Percentiles rank a stretch among this genome's conserved stretches.
Conservation (phyloP, 2,329 filamentous ascomycete species). For the Sarocladium brachiariae region DNA sequence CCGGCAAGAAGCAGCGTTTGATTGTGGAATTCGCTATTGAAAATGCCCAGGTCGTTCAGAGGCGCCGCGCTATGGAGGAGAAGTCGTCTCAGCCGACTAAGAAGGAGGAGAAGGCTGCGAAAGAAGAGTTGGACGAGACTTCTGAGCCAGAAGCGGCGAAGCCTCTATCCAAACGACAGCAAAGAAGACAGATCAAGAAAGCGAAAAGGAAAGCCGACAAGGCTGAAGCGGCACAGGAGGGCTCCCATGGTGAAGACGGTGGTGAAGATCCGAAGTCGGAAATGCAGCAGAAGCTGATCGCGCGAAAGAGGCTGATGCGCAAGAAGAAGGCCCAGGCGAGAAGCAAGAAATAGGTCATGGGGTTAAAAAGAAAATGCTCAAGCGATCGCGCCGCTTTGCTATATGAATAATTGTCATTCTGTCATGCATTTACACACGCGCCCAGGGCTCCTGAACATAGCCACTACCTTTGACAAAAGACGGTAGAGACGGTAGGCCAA, state of each 20-base stretch:
- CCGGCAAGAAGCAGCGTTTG: constrained; percentile 78
- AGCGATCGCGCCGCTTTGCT: background rate
- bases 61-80: constrained; percentile 44
- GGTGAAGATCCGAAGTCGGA: constrained; percentile 29
- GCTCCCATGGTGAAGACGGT: constrained; percentile 34
- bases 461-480: background rate
- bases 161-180: constrained; percentile 21
- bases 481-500: background rate
- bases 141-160: constrained; percentile 20
- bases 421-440: background rate
- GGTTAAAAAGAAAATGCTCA: background rate
- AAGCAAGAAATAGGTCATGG: constrained; percentile 24
- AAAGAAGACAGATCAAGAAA: constrained; percentile 24
- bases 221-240: constrained; percentile 12
- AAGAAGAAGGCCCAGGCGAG: constrained; percentile 52
- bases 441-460: too few species aligned
- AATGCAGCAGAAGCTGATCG: constrained; percentile 69
- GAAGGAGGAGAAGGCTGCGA: constrained; percentile 10
- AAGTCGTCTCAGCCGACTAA: constrained; percentile 22
- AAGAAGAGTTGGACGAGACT: constrained; percentile 16
- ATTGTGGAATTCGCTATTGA: constrained; percentile 98
- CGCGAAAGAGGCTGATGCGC: constrained; percentile 73
- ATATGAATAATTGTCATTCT: background rate
- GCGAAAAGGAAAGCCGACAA: constrained; percentile 22
- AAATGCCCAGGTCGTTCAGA: constrained; percentile 89